Percentiles rank a stretch among this genome's conserved stretches.
These are phyloP conservation scores for Pythium insidiosum DNA, from an alignment of 352 stramenopile genomes.

Conservation along the genomic window DNA sequence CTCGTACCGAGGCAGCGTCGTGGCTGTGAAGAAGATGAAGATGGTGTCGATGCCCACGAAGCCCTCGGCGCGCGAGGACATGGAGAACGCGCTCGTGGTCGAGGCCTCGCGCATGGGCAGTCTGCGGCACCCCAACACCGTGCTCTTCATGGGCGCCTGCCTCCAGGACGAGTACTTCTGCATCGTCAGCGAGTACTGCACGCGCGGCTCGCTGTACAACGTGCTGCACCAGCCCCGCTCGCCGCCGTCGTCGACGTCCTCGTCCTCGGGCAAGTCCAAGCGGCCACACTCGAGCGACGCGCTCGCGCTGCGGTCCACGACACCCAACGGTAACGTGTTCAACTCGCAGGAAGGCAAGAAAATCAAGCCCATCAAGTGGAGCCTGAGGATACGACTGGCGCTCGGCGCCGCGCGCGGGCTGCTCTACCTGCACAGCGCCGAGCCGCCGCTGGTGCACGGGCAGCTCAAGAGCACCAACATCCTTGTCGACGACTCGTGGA, in stretches of 20 bases:
- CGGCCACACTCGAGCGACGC: conserved; percentile 9
- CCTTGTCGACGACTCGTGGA: conserved; percentile 85
- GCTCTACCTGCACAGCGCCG: conserved; percentile 79
- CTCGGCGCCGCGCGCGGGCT: conserved; percentile 70
- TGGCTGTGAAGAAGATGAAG: conserved; percentile 85
- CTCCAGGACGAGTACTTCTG: conserved; percentile 93
- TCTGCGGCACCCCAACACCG: conserved; percentile 97
- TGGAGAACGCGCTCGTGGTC: conserved; percentile 79
- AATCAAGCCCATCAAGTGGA: conserved; percentile 75
- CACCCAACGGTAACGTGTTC: conserved; percentile 7
- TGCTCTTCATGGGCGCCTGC: conserved; percentile 97
- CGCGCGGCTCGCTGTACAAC: conserved; percentile 93
- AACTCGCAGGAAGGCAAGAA: conserved; percentile 21
- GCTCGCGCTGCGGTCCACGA: no score
- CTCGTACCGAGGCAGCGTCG: conserved; percentile 75
- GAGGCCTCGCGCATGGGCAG: conserved; percentile 79
- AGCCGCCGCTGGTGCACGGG: conserved; percentile 76
- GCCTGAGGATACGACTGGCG: conserved; percentile 68
- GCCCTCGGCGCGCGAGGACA: conserved; percentile 47
- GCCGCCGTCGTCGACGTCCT: neutral
- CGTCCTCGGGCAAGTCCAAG: neutral
- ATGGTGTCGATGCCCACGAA: conserved; percentile 61
- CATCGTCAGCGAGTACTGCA: conserved; percentile 95
- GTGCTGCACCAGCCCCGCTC: conserved; percentile 68
- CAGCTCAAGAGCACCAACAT: conserved; percentile 88